Evolutionary conservation across 2,329 filamentous ascomycete species (phyloP), one percentile per base, ranked within the genome.

Genomic region (Hirsutella thompsonii): DNA sequence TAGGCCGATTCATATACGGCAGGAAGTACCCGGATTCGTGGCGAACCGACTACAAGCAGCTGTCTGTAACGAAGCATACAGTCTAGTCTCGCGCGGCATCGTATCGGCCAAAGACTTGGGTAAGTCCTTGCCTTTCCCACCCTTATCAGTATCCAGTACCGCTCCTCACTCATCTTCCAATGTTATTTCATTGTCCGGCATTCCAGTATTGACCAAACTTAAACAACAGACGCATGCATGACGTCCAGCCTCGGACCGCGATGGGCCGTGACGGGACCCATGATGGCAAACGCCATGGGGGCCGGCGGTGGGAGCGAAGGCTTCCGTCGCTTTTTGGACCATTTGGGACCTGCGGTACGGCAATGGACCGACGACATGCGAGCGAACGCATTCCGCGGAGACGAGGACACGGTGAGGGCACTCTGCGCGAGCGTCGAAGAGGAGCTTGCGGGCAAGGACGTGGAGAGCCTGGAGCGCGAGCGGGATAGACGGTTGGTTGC

Each of bases 1-100:
- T 9, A 20, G 10, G 3, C 37, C 37, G 2, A 26, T 39, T 13
- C 28, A 16, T 14, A 39, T 39, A n/a, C 16, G 16, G 9, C 16
- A 33, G 20, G 37, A 39, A 18, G 23, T 39, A 42, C 54, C 59
- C 2, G 66, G 66, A 0, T 62, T 64, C 41, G 56, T 68, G 8
- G 66, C 63, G 14, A 69, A 69, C 49, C 55, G 67, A 6, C 57
- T 70, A 1, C 66, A 69, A 29, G 38, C 48, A 4, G 45, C 36
- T 4, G 10, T 67, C 0, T 50, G 55, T 29, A 52, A 52, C 3
- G 62, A 66, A 45, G 57, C 60, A 0, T 56, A 58, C 38, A 55
- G 54, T 38, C 46, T 64, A 5, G 51, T 63, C 6, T 46, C 45
- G 5, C 47, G 57, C 9, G 59, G 59, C 4, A 48, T 64, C 4